These are phyloP conservation scores for Malus sieversii DNA, from an alignment of 306 rosid species.

Conservation along the genomic window DNA sequence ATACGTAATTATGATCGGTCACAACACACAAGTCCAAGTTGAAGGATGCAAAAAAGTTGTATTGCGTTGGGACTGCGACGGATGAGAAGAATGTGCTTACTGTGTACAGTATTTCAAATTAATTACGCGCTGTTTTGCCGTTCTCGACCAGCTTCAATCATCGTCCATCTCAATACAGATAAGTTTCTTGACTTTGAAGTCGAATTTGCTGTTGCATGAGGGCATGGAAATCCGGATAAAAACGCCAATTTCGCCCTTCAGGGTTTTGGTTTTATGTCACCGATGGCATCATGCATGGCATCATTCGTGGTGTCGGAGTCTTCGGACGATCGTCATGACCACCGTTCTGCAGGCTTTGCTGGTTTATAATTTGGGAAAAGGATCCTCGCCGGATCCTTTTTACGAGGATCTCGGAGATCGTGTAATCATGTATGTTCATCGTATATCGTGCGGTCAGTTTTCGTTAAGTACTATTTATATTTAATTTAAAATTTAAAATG, in stretches of 20 bases:
- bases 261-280: neutral
- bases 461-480: too few relatives aligned
- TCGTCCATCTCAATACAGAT: neutral
- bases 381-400: too few relatives aligned
- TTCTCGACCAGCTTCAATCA: too few relatives aligned
- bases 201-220: neutral
- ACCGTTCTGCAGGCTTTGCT: neutral
- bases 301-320: neutral
- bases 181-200: neutral
- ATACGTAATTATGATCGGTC: neutral
- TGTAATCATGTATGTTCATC: rapidly evolving
- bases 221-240: neutral
- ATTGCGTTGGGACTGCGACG: neutral
- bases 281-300: neutral
- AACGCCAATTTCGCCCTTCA: neutral
- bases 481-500: too few relatives aligned
- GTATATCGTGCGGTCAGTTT: rapidly evolving
- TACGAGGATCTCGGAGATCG: rapidly evolving
- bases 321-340: neutral
- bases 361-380: too few relatives aligned
- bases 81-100: neutral
- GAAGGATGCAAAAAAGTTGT: neutral
- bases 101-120: too few relatives aligned
- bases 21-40: neutral
- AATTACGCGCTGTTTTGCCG: rapidly evolving